A percentile compares a stretch with the other conserved stretches of the same genome.
These are phyloP conservation scores for Lophiotrema nucula DNA, from an alignment of 495 filamentous ascomycete genomes.

Conservation along the genomic window DNA sequence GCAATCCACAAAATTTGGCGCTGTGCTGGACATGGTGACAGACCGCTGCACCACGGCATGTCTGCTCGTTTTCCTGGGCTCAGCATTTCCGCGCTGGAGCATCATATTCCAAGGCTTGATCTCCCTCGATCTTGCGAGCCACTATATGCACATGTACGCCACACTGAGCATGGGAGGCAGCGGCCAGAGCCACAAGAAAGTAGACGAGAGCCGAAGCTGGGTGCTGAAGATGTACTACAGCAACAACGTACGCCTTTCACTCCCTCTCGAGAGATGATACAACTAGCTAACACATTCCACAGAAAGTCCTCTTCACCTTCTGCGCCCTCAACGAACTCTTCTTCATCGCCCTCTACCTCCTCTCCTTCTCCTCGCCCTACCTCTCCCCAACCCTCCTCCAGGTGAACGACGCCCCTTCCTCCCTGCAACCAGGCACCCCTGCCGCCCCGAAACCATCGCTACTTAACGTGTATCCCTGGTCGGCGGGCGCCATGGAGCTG, in stretches of 20 bases:
- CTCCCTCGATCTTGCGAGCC: constrained; percentile 84
- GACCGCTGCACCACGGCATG: constrained; percentile 94
- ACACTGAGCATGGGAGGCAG: constrained; percentile 77
- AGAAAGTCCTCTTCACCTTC: constrained; percentile 89
- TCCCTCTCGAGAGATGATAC: too few species aligned
- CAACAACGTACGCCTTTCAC: constrained; percentile 68
- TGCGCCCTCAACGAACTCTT: constrained; percentile 91
- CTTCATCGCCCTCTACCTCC: constrained; percentile 96
- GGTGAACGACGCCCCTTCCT: constrained; percentile 44
- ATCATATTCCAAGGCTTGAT: constrained; percentile 93
- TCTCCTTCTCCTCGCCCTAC: constrained; percentile 87
- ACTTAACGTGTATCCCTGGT: constrained; percentile 80
- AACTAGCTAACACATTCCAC: constrained; percentile 26
- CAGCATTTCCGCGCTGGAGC: constrained; percentile 87
- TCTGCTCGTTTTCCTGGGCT: constrained; percentile 86
- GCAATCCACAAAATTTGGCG: constrained; percentile 91
- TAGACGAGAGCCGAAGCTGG: constrained; percentile 73
- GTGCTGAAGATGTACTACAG: constrained; percentile 94
- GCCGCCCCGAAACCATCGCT: constrained; percentile 61
- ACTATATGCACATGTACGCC: constrained; percentile 99
- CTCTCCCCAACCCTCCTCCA: constrained; percentile 79
- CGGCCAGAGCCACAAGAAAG: constrained; percentile 86
- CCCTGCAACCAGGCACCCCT: constrained; percentile 64
- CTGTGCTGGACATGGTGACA: constrained; percentile 96
- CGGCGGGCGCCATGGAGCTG: constrained; percentile 85